These are phyloP conservation scores for Leccinum obscurum DNA, from an alignment of 768 basidiomycete species.

Conservation along the genomic window DNA sequence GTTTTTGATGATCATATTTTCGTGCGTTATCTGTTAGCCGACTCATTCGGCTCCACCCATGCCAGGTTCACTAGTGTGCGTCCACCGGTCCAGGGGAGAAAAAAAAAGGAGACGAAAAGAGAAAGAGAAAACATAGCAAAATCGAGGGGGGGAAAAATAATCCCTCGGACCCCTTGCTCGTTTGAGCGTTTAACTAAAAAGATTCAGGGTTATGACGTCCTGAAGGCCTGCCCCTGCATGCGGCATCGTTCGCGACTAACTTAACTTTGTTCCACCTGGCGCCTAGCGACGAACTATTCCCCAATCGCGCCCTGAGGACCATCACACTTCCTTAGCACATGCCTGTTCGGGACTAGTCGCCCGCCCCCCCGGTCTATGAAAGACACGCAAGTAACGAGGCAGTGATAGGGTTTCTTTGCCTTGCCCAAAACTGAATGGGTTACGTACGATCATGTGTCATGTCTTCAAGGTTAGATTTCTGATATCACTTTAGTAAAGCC, in stretches of 20 bases:
- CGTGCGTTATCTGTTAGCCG: conserved; percentile 9
- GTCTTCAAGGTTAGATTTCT: conserved; percentile 32
- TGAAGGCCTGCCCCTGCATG: conserved; percentile 5
- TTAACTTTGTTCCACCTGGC: conserved; percentile 26
- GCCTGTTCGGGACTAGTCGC: conserved; percentile 14
- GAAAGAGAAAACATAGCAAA: neutral
- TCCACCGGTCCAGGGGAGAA: neutral
- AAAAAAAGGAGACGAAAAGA: neutral
- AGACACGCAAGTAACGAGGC: conserved; percentile 20
- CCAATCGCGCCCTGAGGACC: conserved; percentile 10
- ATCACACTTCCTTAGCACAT: conserved; percentile 19
- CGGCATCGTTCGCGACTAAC: conserved; percentile 14
- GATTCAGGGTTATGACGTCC: conserved; percentile 29
- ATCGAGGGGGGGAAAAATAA: neutral
- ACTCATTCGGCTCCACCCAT: conserved; percentile 9
- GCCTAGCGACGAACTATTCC: neutral
- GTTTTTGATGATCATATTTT: conserved; percentile 5
- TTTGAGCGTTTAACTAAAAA: conserved; percentile 15
- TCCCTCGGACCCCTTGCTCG: conserved; percentile 10
- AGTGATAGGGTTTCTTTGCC: conserved; percentile 13
- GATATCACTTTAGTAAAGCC: conserved; percentile 10
- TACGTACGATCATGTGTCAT: conserved; percentile 23
- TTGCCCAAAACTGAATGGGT: conserved; percentile 16
- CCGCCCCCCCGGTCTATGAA: conserved; percentile 6
- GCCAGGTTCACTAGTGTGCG: neutral